Base-by-base conservation (phyloP, 1,139 yeast genomes). In the Suhomyces yuchorum region DNA sequence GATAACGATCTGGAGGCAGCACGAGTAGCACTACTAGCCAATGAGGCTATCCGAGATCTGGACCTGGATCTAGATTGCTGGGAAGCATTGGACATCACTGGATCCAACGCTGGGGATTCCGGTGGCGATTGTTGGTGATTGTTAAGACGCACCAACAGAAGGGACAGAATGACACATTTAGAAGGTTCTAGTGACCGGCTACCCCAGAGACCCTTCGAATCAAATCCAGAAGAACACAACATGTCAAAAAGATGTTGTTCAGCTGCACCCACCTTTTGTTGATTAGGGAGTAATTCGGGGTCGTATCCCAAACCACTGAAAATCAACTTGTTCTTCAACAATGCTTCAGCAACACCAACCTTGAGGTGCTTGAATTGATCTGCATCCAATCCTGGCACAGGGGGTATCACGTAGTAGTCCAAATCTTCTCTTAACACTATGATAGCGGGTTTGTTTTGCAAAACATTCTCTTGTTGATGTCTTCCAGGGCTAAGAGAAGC, bases 181-280 rank as follows among this genome's bases (percentile, higher is more conserved):
- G 83, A 82, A 0, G 96, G 95, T 63, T 92, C 98, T 54, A 86
- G 75, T 8, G 87, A 82, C 53, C 99, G 75, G 62, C 83, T 85
- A 3, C 97, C 97, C 99, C 99, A 95, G 19, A 65, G 62, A 38
- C 89, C 92, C 26, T 75, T 75, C 8, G 79, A 70, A 4, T 75
- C 69, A 56, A 92, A 89, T 0, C 99, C 99, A 1, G 96, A 85
- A 0, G 95, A 78, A 60, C 97, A 91, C 46, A 95, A 78, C 99
- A 95, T 95, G 55, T 91, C 97, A 68, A 90, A 81, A 46, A 95
- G 75, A 67, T 93, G 98, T 63, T 87, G 93, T 65, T 95, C 99
- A 0, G 99, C 98, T 7, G 96, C 87, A 2, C 96, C 97, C 48
- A 89, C 71, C 26, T 72, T 73, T 55, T 81, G 82, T 4, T 65